Percentiles rank a stretch among this genome's conserved stretches.
Evolutionary conservation across 768 basidiomycete species (phyloP).

Genomic region (Lactifluus echinatus): DNA sequence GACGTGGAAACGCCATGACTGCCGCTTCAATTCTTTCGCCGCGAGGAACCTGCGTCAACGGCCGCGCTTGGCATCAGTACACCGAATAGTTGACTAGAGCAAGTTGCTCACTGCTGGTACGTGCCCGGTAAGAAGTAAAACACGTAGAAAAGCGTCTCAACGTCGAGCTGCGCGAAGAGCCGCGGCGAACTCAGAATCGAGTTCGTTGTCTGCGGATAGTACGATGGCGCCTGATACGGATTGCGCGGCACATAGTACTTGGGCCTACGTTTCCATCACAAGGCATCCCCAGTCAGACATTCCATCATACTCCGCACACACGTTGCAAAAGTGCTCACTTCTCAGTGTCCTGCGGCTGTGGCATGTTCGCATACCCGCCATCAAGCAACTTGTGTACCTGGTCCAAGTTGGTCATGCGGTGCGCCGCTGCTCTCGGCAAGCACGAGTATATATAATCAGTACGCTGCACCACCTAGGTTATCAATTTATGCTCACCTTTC

Average conservation of each 20-base stretch:
- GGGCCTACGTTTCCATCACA: constrained; percentile 47
- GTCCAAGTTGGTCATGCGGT: constrained; percentile 79
- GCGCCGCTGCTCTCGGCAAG: constrained; percentile 40
- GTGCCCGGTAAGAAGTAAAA: constrained; percentile 98
- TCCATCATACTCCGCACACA: not conserved
- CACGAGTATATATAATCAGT: not conserved
- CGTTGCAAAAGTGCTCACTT: constrained; percentile 45
- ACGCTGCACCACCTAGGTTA: not conserved
- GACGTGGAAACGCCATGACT: constrained; percentile 98
- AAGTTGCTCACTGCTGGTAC: constrained; percentile 79
- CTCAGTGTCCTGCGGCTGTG: constrained; percentile 91
- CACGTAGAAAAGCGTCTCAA: constrained; percentile 96
- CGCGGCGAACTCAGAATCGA: constrained; percentile 72
- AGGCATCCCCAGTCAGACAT: not conserved
- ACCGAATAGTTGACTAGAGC: not conserved
- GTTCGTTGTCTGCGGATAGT: constrained; percentile 88
- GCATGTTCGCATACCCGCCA: constrained; percentile 79
- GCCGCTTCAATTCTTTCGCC: constrained; percentile 92
- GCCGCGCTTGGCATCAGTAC: not conserved
- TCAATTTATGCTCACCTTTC: constrained; percentile 52
- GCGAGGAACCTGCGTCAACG: constrained; percentile 65
- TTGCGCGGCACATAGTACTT: constrained; percentile 95
- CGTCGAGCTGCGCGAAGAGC: constrained; percentile 85
- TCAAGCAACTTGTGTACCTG: constrained; percentile 92
- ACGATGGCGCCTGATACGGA: constrained; percentile 82